phyloP scores from a whole-genome alignment of 176 grass and related monocot species.

The Guadua angustifolia region DNA sequence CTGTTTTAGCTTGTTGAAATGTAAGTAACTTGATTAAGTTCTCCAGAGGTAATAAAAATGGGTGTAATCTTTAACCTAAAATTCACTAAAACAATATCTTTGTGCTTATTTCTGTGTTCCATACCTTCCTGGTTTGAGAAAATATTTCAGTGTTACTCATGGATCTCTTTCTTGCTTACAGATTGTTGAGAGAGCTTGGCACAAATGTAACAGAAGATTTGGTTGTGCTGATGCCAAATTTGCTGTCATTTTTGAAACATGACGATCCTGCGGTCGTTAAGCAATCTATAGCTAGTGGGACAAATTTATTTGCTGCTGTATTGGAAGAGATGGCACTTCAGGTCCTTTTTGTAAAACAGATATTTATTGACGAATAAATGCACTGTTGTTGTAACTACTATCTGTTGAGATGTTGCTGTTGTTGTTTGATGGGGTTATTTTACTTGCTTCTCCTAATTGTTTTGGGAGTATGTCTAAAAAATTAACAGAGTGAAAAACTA shows the following conservation, averaged over 20 bases:
- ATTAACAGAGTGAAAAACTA: slow-evolving; percentile 24
- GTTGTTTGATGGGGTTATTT: slow-evolving; percentile 50
- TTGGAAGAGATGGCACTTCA: slow-evolving; percentile 99
- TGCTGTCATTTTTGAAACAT: slow-evolving; percentile 88
- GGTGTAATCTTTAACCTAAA: slow-evolving; percentile 7
- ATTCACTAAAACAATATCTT: not conserved
- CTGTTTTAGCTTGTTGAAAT: not conserved
- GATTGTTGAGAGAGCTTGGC: slow-evolving; percentile 81
- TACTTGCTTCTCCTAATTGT: slow-evolving; percentile 47
- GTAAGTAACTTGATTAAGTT: slow-evolving; percentile 5
- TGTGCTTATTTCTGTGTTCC: slow-evolving; percentile 22
- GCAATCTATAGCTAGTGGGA: slow-evolving; percentile 97
- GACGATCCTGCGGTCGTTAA: slow-evolving; percentile 76
- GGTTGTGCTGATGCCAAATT: slow-evolving; percentile 89
- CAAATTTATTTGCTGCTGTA: slow-evolving; percentile 96
- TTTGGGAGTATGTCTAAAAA: slow-evolving; percentile 31
- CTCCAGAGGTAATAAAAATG: not conserved
- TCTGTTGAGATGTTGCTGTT: slow-evolving; percentile 54
- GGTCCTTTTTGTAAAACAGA: slow-evolving; percentile 95
- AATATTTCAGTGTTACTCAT: slow-evolving; percentile 45
- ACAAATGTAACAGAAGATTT: slow-evolving; percentile 79
- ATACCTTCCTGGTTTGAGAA: not conserved
- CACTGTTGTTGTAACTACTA: slow-evolving; percentile 63
- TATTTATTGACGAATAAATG: slow-evolving; percentile 73
- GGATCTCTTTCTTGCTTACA: slow-evolving; percentile 58